phyloP scores from a whole-genome alignment of 2,329 filamentous ascomycete species.

The Nemania serpens region DNA sequence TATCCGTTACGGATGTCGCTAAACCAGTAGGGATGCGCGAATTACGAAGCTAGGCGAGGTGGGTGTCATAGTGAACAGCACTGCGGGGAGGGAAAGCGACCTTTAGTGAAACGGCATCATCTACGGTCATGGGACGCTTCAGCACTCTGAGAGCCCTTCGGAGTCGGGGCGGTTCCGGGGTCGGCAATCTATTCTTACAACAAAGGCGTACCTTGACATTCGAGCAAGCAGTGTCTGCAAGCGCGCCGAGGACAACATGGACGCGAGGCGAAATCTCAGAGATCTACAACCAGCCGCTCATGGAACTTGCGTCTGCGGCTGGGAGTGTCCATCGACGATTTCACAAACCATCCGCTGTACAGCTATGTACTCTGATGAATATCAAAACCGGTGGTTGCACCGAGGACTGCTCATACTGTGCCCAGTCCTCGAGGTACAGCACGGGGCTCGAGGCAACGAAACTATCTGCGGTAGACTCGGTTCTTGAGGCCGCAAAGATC shows the following conservation, averaged over 20 bases:
- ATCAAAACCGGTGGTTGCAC: constrained; percentile 94
- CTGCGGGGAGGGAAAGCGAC: background rate
- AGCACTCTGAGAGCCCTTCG: constrained; percentile 1
- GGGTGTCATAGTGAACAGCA: background rate
- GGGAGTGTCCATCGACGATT: constrained; percentile 82
- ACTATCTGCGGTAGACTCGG: constrained; percentile 77
- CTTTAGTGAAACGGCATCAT: background rate
- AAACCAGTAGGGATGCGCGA: constrained; percentile 16
- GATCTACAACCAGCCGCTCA: constrained; percentile 80
- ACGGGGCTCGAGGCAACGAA: constrained; percentile 81
- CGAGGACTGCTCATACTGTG: constrained; percentile 92
- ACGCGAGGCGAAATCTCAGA: constrained; percentile 79
- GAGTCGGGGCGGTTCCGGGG: background rate
- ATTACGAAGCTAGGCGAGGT: constrained; percentile 17
- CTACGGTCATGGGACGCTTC: constrained; percentile 12
- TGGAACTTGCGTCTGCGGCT: constrained; percentile 76
- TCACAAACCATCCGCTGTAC: constrained; percentile 81
- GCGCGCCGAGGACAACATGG: constrained; percentile 72
- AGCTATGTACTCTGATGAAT: constrained; percentile 95
- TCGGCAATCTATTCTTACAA: background rate
- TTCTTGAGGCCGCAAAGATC: constrained; percentile 75
- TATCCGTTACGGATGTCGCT: constrained; percentile 5
- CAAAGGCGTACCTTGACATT: constrained; percentile 19
- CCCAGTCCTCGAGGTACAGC: constrained; percentile 84
- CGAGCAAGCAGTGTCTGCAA: constrained; percentile 60